A percentile compares a stretch with the other conserved stretches of the same genome.
Conservation (phyloP, 2,329 filamentous ascomycete species). For the Cucurbitaria berberidis region DNA sequence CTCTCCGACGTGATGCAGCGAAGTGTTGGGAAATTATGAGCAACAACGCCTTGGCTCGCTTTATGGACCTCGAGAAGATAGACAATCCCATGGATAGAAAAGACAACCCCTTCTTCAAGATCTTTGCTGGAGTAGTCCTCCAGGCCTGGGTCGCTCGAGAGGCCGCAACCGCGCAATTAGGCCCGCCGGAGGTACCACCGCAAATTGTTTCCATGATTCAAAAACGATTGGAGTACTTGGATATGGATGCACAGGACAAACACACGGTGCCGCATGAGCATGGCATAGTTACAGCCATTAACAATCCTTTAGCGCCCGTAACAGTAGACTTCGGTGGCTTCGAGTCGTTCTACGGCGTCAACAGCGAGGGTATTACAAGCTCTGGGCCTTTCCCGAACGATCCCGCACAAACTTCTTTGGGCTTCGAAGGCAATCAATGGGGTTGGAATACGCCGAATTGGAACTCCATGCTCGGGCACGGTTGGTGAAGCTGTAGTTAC, state of each 20-base stretch:
- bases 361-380: not conserved
- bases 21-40: conserved; percentile 55
- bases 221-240: conserved; percentile 2
- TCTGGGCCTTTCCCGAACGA: not conserved
- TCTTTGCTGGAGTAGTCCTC: conserved; percentile 63
- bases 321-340: conserved; percentile 3
- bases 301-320: not conserved
- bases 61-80: conserved; percentile 22
- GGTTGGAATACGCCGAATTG: conserved; percentile 9
- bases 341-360: not conserved
- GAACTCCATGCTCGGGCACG: conserved; percentile 7
- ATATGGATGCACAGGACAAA: not conserved
- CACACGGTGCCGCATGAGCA: not conserved
- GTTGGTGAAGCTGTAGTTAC: conserved; percentile 7
- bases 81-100: conserved; percentile 24
- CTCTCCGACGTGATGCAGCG: conserved; percentile 42
- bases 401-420: conserved; percentile 1
- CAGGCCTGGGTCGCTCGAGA: conserved; percentile 52
- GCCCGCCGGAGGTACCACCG: conserved; percentile 6
- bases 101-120: conserved; percentile 35
- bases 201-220: conserved; percentile 9
- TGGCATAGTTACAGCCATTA: not conserved
- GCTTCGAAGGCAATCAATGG: conserved; percentile 8
- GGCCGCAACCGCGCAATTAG: conserved; percentile 4
- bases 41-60: conserved; percentile 53